Evolutionary conservation across 1,284 basidiomycete species (phyloP).

Genomic region (Marasmius fiardii): DNA sequence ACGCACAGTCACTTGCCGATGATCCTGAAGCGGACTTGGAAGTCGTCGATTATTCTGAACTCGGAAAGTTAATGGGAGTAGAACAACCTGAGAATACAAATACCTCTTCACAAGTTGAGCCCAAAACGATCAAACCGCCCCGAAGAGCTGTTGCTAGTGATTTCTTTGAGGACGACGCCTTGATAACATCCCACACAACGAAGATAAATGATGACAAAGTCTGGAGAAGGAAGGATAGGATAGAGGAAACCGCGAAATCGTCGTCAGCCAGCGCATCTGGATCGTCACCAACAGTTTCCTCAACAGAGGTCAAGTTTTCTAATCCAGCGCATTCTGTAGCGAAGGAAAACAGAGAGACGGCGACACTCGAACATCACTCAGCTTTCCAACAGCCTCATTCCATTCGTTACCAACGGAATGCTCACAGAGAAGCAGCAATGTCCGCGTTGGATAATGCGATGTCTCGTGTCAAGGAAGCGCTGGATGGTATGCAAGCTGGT

Average conservation of each 20-base stretch:
- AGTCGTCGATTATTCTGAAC: constrained; percentile 73
- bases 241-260: neutral
- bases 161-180: constrained; percentile 55
- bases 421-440: constrained; percentile 67
- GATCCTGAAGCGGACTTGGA: constrained; percentile 60
- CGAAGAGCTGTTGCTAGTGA: constrained; percentile 58
- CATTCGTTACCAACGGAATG: constrained; percentile 14
- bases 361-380: neutral
- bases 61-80: constrained; percentile 61
- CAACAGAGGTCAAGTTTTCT: neutral
- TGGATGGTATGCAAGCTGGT: constrained; percentile 65
- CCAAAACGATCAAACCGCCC: constrained; percentile 13
- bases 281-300: neutral
- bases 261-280: neutral
- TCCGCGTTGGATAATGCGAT: constrained; percentile 81
- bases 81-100: constrained; percentile 20
- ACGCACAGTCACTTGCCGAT: constrained; percentile 44
- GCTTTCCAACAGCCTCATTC: neutral
- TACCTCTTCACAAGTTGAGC: constrained; percentile 14
- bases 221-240: constrained; percentile 35
- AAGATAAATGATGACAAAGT: constrained; percentile 31
- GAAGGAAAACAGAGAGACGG: neutral
- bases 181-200: constrained; percentile 14
- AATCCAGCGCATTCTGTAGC: neutral
- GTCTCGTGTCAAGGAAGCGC: constrained; percentile 84